Evolutionary conservation across 441 rosid genomes (phyloP), one percentile per base, ranked within the genome.

Genomic region (Jatropha podagrica): DNA sequence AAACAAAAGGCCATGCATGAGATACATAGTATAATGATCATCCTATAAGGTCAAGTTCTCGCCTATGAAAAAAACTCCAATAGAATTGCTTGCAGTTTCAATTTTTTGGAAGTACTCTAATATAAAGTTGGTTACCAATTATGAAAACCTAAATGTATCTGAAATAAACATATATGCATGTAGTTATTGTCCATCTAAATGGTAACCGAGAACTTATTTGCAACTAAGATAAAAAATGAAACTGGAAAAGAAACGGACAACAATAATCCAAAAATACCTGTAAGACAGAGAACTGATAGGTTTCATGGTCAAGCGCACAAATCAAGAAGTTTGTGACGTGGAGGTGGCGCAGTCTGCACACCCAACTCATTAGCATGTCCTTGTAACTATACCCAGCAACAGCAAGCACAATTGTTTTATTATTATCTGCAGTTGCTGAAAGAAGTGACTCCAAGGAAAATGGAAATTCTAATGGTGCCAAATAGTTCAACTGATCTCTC

Each of bases 341-440:
- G 15, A 92, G 95, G 72, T 20, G 84, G 69, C 92, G 92, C 78
- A 92, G 80, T 80, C 97, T 92, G 89, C 99, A 93, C 44, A 83
- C 91, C 98, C 98, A 93, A 85, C 93, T 94, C 95, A 96, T 94
- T 81, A 94, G 72, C 98, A 94, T 90, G 82, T 94, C 99, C 84
- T 88, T 92, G 65, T 94, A 94, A 71, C 98, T 96, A 84, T 86
- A 88, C 76, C 99, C 99, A 79, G 96, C 95, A 74, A 94, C 83
- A 58, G 94, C 82, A 77, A 96, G 96, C 76, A 96, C 90, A 80
- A 94, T 51, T 37, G 94, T 89, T 80, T 78, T 87, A 69, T 90
- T 92, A 75, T 86, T 80, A 82, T 92, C 97, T 46, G 93, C 97
- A 76, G 78, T 72, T 72, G 80, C 52, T 5, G 87, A 80, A 74